These are phyloP conservation scores for Singerocomus inundabilis DNA, from an alignment of 1,284 basidiomycete genomes.

Conservation along the genomic window DNA sequence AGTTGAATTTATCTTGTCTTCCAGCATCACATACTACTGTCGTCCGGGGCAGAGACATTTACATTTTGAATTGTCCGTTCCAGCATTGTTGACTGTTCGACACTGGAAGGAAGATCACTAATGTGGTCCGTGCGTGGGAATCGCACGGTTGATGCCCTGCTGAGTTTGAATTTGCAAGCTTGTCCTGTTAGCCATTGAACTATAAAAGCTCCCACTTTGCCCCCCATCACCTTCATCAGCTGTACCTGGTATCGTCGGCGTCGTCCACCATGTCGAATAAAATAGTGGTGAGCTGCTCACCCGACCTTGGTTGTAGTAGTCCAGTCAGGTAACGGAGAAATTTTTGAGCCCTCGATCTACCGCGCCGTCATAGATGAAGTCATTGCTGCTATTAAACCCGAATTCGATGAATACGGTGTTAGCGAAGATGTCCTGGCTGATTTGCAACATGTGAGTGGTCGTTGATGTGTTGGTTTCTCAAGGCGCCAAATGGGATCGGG, in stretches of 20 bases:
- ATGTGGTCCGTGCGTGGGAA: slow-evolving; percentile 50
- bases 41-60: background rate
- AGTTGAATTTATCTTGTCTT: background rate
- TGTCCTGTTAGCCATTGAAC: slow-evolving; percentile 42
- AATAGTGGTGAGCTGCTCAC: slow-evolving; percentile 84
- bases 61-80: too few relatives aligned
- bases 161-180: slow-evolving; percentile 41
- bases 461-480: slow-evolving; percentile 8
- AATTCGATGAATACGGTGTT: slow-evolving; percentile 97
- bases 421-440: slow-evolving; percentile 88
- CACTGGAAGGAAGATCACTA: too few relatives aligned
- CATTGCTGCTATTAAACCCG: slow-evolving; percentile 81
- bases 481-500: slow-evolving; percentile 2
- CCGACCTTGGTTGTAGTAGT: slow-evolving; percentile 56
- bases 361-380: slow-evolving; percentile 97
- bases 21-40: slow-evolving; percentile 12
- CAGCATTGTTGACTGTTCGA: too few relatives aligned
- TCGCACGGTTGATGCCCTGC: slow-evolving; percentile 28
- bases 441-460: slow-evolving; percentile 75
- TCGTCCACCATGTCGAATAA: slow-evolving; percentile 74
- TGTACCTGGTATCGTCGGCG: slow-evolving; percentile 36
- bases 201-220: slow-evolving; percentile 47
- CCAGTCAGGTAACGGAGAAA: slow-evolving; percentile 54
- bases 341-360: slow-evolving; percentile 86
- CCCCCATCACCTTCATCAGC: slow-evolving; percentile 36